phyloP scores from a whole-genome alignment of 495 filamentous ascomycete species.

The Cryomyces antarcticus region DNA sequence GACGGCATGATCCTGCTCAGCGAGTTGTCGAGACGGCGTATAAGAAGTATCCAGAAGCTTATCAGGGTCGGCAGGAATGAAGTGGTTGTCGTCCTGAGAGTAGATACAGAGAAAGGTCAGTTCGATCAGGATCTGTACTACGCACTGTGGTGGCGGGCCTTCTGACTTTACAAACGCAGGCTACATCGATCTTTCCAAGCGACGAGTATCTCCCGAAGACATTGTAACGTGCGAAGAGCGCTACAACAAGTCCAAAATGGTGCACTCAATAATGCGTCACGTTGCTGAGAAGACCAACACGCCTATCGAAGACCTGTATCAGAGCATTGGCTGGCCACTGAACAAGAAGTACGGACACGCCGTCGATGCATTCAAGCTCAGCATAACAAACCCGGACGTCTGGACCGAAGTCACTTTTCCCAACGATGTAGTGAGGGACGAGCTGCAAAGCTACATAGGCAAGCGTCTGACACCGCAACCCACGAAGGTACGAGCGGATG shows the following conservation, averaged over 20 bases:
- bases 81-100: conserved; percentile 90
- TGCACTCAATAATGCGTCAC: conserved; percentile 93
- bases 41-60: conserved; percentile 94
- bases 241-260: conserved; percentile 99
- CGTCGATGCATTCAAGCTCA: conserved; percentile 95
- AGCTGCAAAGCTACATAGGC: conserved; percentile 80
- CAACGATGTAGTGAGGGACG: conserved; percentile 62
- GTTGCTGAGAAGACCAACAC: conserved; percentile 91
- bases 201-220: conserved; percentile 90
- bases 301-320: conserved; percentile 81
- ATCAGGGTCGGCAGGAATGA: conserved; percentile 96
- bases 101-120: conserved; percentile 94
- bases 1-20: conserved; percentile 98
- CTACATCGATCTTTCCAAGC: conserved; percentile 97
- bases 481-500: conserved; percentile 92
- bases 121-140: background rate
- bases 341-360: conserved; percentile 95
- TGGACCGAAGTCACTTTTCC: conserved; percentile 87
- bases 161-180: conserved; percentile 22
- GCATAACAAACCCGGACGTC: conserved; percentile 92
- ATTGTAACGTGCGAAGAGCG: conserved; percentile 95
- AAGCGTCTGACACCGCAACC: conserved; percentile 93
- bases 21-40: conserved; percentile 89
- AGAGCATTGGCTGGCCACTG: conserved; percentile 87
- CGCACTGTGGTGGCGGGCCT: background rate